phyloP scores from a whole-genome alignment of 2,329 filamentous ascomycete genomes.

The Trichoderma gracile region DNA sequence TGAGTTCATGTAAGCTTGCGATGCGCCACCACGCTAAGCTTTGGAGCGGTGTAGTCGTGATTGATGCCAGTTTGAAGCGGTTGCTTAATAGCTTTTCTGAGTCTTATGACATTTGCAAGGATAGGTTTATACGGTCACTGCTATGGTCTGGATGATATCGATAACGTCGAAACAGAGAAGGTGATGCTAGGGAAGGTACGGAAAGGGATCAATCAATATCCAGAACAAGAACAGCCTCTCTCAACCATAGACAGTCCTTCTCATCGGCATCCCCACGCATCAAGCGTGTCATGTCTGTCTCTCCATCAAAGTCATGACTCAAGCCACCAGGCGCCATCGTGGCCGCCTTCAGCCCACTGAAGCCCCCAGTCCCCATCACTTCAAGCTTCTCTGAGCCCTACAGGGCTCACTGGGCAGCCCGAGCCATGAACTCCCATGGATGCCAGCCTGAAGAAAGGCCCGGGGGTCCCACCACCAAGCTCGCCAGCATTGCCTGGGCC shows the following conservation, averaged over 20 bases:
- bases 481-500: no score
- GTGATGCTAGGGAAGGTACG: conserved; percentile 6
- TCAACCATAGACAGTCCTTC: no score
- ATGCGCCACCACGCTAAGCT: no score
- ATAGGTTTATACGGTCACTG: no score
- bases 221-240: background rate
- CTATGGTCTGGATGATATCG: no score
- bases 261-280: background rate
- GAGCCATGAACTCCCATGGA: background rate
- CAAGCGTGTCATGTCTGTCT: background rate
- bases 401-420: background rate
- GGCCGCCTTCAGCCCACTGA: background rate
- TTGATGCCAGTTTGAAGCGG: no score
- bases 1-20: no score
- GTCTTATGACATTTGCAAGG: no score
- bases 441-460: background rate
- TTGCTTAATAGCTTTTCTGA: no score
- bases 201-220: background rate
- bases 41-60: no score
- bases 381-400: background rate
- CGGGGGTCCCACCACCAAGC: conserved; percentile 2
- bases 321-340: background rate
- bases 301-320: conserved; percentile 5
- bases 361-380: background rate
- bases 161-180: no score